Percentiles rank a stretch among this genome's conserved stretches.
Evolutionary conservation across 345 rosid genomes (phyloP).

Genomic region (Trapa incisa): DNA sequence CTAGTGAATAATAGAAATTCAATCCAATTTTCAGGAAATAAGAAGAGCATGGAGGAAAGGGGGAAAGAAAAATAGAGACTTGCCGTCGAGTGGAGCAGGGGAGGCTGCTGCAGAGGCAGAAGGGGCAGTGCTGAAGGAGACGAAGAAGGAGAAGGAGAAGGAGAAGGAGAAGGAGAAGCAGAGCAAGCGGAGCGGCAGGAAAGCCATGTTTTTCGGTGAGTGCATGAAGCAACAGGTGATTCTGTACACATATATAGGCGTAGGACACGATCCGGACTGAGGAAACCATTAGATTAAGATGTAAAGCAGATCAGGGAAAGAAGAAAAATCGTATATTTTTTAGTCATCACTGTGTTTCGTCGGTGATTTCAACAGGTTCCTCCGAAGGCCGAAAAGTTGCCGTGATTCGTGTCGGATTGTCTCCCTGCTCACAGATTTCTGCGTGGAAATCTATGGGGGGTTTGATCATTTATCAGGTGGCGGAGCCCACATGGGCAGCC

Average conservation of each 20-base stretch:
- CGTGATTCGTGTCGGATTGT: slow-evolving; percentile 19
- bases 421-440: neutral
- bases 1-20: too few species aligned
- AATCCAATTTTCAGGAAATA: too few species aligned
- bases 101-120: slow-evolving; percentile 1
- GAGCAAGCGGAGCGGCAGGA: slow-evolving; percentile 7
- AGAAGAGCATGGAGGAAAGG: neutral
- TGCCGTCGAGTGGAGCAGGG: slow-evolving; percentile 25
- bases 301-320: neutral
- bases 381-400: slow-evolving; percentile 2
- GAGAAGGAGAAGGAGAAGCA: slow-evolving; percentile 8
- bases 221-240: neutral
- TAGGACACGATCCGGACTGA: neutral
- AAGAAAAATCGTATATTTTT: neutral
- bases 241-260: neutral
- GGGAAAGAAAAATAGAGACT: neutral
- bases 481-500: neutral
- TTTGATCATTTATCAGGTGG: neutral
- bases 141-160: slow-evolving; percentile 7
- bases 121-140: neutral
- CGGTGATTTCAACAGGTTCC: too few species aligned
- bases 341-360: too few species aligned
- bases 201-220: slow-evolving; percentile 9
- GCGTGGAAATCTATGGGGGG: neutral
- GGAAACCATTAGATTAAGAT: neutral